phyloP scores from a whole-genome alignment of 768 basidiomycete species.

The Hydnomerulius pinastri region DNA sequence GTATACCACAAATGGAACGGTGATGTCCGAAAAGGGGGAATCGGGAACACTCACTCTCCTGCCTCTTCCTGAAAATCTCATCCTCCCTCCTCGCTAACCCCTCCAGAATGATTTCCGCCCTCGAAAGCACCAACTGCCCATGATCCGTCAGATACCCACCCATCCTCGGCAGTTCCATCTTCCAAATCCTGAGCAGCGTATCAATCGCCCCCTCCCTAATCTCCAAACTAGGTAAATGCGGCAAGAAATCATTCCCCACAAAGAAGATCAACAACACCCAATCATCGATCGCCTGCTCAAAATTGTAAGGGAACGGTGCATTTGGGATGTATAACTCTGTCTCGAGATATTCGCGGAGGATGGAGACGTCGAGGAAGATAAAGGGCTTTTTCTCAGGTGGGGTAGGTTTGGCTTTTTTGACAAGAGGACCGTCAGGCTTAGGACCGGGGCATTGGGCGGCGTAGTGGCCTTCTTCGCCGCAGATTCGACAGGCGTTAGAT shows the following conservation, averaged over 20 bases:
- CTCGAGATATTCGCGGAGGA: slow-evolving; percentile 96
- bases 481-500: slow-evolving; percentile 81
- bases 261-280: slow-evolving; percentile 99
- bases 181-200: slow-evolving; percentile 95
- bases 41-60: slow-evolving; percentile 72
- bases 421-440: slow-evolving; percentile 61
- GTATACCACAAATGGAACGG: slow-evolving; percentile 5
- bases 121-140: slow-evolving; percentile 79
- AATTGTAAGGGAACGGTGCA: slow-evolving; percentile 80
- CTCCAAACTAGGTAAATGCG: slow-evolving; percentile 96
- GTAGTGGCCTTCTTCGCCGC: slow-evolving; percentile 94
- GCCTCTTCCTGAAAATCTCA: slow-evolving; percentile 89
- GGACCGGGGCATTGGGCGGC: slow-evolving; percentile 91
- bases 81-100: slow-evolving; percentile 93
- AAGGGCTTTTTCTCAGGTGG: slow-evolving; percentile 83
- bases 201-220: slow-evolving; percentile 99
- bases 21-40: slow-evolving; percentile 8
- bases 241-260: slow-evolving; percentile 98
- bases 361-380: slow-evolving; percentile 97
- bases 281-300: slow-evolving; percentile 98
- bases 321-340: slow-evolving; percentile 87
- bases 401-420: slow-evolving; percentile 42
- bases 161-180: slow-evolving; percentile 89
- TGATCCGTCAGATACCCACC: slow-evolving; percentile 96
- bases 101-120: slow-evolving; percentile 94